Base-by-base conservation (phyloP, 140 eudicot genomes). In the Anethum foeniculum region DNA sequence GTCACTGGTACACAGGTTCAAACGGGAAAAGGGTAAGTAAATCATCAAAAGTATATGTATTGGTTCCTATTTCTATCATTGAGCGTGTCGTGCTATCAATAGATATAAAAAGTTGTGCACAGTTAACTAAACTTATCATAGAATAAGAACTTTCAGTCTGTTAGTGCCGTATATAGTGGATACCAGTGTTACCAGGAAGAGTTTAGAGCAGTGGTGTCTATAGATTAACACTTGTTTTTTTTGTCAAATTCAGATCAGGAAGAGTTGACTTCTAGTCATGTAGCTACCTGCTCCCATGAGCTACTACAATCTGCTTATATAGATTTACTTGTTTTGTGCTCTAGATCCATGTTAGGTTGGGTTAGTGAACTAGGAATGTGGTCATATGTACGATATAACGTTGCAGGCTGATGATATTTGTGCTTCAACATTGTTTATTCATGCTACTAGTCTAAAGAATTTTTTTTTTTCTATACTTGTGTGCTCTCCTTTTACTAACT, bases 1-100 rank as follows among this genome's bases (percentile, higher is more conserved):
- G 96, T 30, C 95, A 90, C 72, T 94, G 98, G 98, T 86, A 82
- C 82, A 90, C 89, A 49, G 85, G 77, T 80, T 77, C 83, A 60
- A 88, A 86, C 77, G 97, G 97, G 69, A 88, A 85, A 88, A 90
- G 83, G 80, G 98, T 94, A 89, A 86, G 98, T 86, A 75, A n/a
- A 78, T 46, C 51, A 74, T 44, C 12, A 3, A 25, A 25, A 43
- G 13, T 60, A 25, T 48, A 80, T 51, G 7, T 23, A 56, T 64
- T 2, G 19, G 36, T 32, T 13, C 25, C 76, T 0, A 32, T 69
- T 19, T 18, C 25, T 34, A 4, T 32, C 13, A 16, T 60, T 60
- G 32, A 56, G 28, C 28, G 65, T 56, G 32, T 60, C 16, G 69
- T 60, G 69, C 69, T 60, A 60, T 60, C 16, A 60, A 25, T 30